phyloP scores from a whole-genome alignment of 306 rosid species.

The cucumber (Cucumis sativus) region Cucumber_9930_V3 NC_026656.2:20519001-20519500 shows the following conservation, averaged over 20 bases:
- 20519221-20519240: constrained; percentile 4
- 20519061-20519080: constrained; percentile 1
- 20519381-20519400: constrained; percentile 29
- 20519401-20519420: constrained; percentile 18
- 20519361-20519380: constrained; percentile 74
- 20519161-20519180: constrained; percentile 20
- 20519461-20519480: constrained; percentile 32
- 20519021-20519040: neutral
- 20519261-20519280: neutral
- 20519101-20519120: neutral
- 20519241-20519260: neutral
- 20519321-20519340: constrained; percentile 65
- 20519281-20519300: constrained; percentile 37
- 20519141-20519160: neutral
- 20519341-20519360: constrained; percentile 48
- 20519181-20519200: constrained; percentile 48
- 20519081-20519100: neutral
- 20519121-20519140: neutral
- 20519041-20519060: neutral
- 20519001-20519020: neutral
- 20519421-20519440: constrained; percentile 34
- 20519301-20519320: constrained; percentile 82
- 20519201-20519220: constrained; percentile 11
- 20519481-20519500: constrained; percentile 65
- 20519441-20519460: constrained; percentile 55